Conservation (phyloP, 2,329 filamentous ascomycete genomes). For the Fusarium acutatum region DNA sequence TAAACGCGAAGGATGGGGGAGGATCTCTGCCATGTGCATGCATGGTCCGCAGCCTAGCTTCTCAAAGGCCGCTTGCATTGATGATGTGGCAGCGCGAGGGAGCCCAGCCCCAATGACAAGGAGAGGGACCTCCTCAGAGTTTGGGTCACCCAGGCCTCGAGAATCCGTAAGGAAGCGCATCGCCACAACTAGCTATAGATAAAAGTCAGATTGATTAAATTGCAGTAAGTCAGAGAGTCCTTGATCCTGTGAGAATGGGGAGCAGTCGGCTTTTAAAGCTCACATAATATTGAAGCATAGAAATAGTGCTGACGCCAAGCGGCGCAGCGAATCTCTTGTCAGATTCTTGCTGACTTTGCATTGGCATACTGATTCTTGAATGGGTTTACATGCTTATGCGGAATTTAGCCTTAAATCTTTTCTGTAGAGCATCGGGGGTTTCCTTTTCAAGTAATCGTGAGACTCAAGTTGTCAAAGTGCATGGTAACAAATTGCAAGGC, state of each 20-base stretch:
- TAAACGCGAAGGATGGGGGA: constrained; percentile 36
- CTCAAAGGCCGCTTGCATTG: constrained; percentile 47
- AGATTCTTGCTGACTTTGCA: not conserved
- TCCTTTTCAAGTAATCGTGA: not conserved
- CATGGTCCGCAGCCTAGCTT: constrained; percentile 42
- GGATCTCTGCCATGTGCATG: constrained; percentile 47
- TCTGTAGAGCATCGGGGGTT: not conserved
- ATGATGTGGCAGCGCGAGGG: constrained; percentile 49
- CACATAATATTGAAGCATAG: not conserved
- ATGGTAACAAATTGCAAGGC: too few relatives aligned
- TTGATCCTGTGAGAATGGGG: not conserved
- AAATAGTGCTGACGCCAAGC: constrained; percentile 3
- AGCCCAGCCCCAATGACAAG: constrained; percentile 44
- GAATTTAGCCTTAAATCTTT: not conserved
- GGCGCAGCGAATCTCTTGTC: not conserved
- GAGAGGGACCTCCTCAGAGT: constrained; percentile 3
- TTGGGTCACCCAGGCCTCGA: not conserved
- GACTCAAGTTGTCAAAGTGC: not conserved
- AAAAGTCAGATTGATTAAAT: fast-evolving
- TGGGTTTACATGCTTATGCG: not conserved
- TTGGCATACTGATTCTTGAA: not conserved
- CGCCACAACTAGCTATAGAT: not conserved
- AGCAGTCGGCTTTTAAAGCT: not conserved
- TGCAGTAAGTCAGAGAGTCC: fast-evolving
- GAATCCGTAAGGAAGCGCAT: constrained; percentile 32